These are phyloP conservation scores for Sphagnum magellanicum DNA, from an alignment of 228 moss, liverwort and hornwort species.

Conservation along the genomic window DNA sequence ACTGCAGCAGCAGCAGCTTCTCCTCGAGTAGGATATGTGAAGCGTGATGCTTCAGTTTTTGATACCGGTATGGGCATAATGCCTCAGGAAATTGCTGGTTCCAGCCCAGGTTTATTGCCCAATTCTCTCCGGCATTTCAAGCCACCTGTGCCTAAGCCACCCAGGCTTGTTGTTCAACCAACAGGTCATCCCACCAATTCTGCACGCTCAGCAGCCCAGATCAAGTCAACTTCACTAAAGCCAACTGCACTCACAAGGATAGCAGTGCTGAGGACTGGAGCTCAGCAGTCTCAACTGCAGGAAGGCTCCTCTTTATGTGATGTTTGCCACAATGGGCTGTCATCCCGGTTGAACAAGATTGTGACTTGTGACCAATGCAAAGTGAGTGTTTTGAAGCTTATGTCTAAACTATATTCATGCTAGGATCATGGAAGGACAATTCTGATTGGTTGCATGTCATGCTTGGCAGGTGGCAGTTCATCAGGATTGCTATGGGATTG, in stretches of 20 bases:
- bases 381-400: constrained; percentile 24
- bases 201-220: constrained; percentile 38
- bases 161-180: constrained; percentile 22
- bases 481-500: constrained; percentile 65
- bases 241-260: constrained; percentile 12
- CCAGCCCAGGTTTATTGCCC: constrained; percentile 26
- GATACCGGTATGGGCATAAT: constrained; percentile 31
- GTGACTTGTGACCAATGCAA: constrained; percentile 56
- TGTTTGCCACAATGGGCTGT: constrained; percentile 50
- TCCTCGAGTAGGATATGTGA: constrained; percentile 58
- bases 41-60: constrained; percentile 38
- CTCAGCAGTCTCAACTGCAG: constrained; percentile 19
- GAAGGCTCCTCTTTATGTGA: constrained; percentile 44
- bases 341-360: constrained; percentile 49
- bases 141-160: constrained; percentile 49
- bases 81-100: constrained; percentile 28
- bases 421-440: neutral
- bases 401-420: constrained; percentile 3
- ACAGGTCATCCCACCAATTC: constrained; percentile 26
- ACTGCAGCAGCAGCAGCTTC: constrained; percentile 67
- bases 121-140: constrained; percentile 42
- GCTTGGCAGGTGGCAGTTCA: constrained; percentile 48
- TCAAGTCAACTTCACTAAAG: constrained; percentile 25
- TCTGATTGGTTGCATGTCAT: neutral
- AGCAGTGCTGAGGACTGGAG: constrained; percentile 29